These are phyloP conservation scores for Alectoria sarmentosa DNA, from an alignment of 495 filamentous ascomycete genomes.

Conservation along the genomic window DNA sequence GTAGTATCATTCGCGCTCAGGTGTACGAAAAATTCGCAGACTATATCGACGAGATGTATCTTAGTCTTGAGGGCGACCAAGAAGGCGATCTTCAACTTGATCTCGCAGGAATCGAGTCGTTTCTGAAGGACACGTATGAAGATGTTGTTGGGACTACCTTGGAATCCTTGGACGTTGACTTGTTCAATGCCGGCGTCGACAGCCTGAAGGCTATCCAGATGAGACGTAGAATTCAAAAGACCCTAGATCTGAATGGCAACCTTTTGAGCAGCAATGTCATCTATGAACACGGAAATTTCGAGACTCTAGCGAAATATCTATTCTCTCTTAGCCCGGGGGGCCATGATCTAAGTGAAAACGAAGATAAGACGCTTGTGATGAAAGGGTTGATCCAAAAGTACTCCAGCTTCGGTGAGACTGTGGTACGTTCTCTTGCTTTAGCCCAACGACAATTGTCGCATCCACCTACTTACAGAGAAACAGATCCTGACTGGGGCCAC, in stretches of 20 bases:
- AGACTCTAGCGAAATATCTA: slow-evolving; percentile 41
- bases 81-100: slow-evolving; percentile 32
- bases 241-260: slow-evolving; percentile 29
- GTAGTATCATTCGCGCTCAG: slow-evolving; percentile 47
- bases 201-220: slow-evolving; percentile 54
- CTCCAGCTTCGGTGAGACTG: slow-evolving; percentile 29
- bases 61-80: too few species aligned
- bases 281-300: slow-evolving; percentile 44
- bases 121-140: slow-evolving; percentile 32
- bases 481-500: slow-evolving; percentile 50
- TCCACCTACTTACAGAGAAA: too few species aligned
- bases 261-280: slow-evolving; percentile 40
- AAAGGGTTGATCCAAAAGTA: slow-evolving; percentile 42
- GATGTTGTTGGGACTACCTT: slow-evolving; percentile 37
- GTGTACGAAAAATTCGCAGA: slow-evolving; percentile 41
- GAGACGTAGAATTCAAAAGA: slow-evolving; percentile 40
- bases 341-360: too few species aligned
- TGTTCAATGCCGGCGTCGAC: slow-evolving; percentile 50
- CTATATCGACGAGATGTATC: slow-evolving; percentile 31
- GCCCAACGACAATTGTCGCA: too few species aligned
- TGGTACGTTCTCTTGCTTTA: too few species aligned
- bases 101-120: slow-evolving; percentile 33
- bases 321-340: too few species aligned
- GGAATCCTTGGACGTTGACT: slow-evolving; percentile 36
- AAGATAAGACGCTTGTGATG: slow-evolving; percentile 36